These are phyloP conservation scores for Vishniacozyma victoriae DNA, from an alignment of 768 basidiomycete species.

Conservation along the genomic window DNA sequence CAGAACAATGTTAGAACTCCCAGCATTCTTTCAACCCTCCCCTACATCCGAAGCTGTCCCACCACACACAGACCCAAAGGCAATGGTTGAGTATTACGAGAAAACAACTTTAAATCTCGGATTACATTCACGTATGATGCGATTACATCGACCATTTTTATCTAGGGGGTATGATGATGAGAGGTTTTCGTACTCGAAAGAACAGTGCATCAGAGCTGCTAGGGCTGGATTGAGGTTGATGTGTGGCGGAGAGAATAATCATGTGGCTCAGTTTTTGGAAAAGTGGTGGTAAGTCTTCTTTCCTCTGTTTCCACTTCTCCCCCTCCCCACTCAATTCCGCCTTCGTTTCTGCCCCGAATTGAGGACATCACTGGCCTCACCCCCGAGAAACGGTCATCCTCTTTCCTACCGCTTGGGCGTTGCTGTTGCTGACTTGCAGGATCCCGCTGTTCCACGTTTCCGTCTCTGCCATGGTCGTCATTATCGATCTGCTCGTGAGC, in stretches of 20 bases:
- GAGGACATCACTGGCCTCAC: too few relatives aligned
- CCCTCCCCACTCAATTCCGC: too few relatives aligned
- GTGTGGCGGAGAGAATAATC: conserved; percentile 35
- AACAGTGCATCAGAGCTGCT: conserved; percentile 48
- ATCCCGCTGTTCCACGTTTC: conserved; percentile 45
- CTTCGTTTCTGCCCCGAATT: too few relatives aligned
- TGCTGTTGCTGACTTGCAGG: conserved; percentile 10
- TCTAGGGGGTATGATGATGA: conserved; percentile 45
- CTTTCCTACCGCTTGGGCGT: not conserved
- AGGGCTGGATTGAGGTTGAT: conserved; percentile 45
- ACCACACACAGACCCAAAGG: conserved; percentile 28
- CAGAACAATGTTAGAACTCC: conserved; percentile 44
- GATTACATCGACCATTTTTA: conserved; percentile 47
- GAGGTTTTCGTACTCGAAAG: conserved; percentile 45
- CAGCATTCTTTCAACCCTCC: conserved; percentile 43
- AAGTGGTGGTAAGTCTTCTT: conserved; percentile 42
- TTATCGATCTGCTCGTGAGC: conserved; percentile 45
- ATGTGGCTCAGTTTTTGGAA: conserved; percentile 43
- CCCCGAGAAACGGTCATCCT: too few relatives aligned
- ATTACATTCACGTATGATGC: conserved; percentile 44
- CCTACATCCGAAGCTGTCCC: conserved; percentile 12
- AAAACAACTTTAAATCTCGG: conserved; percentile 45
- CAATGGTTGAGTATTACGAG: conserved; percentile 44
- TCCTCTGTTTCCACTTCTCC: not conserved
- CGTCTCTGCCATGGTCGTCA: conserved; percentile 43